A percentile compares a stretch with the other conserved stretches of the same genome.
Evolutionary conservation across 208 protist genomes (phyloP).

Genomic region (Crithidia sp.): DNA sequence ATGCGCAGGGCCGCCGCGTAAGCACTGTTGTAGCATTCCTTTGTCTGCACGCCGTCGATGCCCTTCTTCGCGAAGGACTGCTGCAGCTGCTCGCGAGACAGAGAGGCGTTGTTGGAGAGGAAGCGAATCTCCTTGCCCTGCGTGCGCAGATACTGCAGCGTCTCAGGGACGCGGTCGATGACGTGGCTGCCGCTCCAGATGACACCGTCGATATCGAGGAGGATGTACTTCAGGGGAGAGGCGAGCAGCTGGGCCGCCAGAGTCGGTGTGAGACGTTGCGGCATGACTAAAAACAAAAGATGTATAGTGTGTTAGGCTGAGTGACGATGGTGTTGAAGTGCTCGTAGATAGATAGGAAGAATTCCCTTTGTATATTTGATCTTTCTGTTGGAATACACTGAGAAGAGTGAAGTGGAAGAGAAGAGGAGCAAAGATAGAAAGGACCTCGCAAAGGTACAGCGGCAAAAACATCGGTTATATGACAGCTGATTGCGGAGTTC

Average conservation of each 20-base stretch:
- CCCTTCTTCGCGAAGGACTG: slow-evolving; percentile 45
- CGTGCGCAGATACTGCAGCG: slow-evolving; percentile 55
- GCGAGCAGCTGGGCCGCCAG: slow-evolving; percentile 39
- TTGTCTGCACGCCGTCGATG: slow-evolving; percentile 41
- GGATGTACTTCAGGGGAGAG: slow-evolving; percentile 51
- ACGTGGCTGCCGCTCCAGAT: slow-evolving; percentile 60
- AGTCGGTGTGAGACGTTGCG: slow-evolving; percentile 26
- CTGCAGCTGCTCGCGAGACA: slow-evolving; percentile 47
- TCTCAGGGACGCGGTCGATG: slow-evolving; percentile 50
- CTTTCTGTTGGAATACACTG: neutral
- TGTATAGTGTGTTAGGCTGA: neutral
- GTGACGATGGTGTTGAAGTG: too few relatives aligned
- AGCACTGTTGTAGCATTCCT: slow-evolving; percentile 74
- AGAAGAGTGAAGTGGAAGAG: neutral
- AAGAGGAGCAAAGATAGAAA: neutral
- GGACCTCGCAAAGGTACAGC: too few relatives aligned
- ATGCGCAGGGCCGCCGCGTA: slow-evolving; percentile 65
- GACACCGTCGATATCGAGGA: slow-evolving; percentile 80
- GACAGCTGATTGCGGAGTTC: too few relatives aligned
- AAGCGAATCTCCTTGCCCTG: slow-evolving; percentile 68
- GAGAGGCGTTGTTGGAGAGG: slow-evolving; percentile 75
- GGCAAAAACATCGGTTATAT: too few relatives aligned
- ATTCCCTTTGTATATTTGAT: neutral
- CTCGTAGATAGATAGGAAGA: neutral
- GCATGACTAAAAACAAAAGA: slow-evolving; percentile 12